phyloP scores from a whole-genome alignment of 106 monocot species.

The Vanilla planifolia region DNA sequence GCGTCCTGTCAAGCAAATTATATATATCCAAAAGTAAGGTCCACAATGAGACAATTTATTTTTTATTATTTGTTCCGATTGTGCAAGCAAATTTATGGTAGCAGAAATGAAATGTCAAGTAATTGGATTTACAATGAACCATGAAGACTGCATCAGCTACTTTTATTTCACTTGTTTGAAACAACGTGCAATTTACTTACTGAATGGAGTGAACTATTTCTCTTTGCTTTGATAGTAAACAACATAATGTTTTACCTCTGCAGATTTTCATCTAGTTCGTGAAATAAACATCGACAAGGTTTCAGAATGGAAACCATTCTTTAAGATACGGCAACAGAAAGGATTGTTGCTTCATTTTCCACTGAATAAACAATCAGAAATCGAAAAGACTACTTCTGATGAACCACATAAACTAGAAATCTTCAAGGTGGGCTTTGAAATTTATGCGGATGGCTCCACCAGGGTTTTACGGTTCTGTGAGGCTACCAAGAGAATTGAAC shows the following conservation, averaged over 20 bases:
- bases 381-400: slow-evolving; percentile 30
- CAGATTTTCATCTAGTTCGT: slow-evolving; percentile 62
- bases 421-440: slow-evolving; percentile 67
- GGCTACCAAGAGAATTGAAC: slow-evolving; percentile 33
- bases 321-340: slow-evolving; percentile 50
- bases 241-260: slow-evolving; percentile 12
- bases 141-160: too few species aligned
- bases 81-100: too few species aligned
- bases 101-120: too few species aligned
- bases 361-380: slow-evolving; percentile 15
- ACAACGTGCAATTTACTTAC: too few species aligned
- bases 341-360: slow-evolving; percentile 35
- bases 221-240: not conserved
- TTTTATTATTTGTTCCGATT: too few species aligned
- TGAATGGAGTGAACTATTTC: too few species aligned
- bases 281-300: slow-evolving; percentile 88
- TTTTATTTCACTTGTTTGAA: too few species aligned
- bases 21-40: too few species aligned
- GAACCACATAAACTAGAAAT: slow-evolving; percentile 32
- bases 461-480: slow-evolving; percentile 81
- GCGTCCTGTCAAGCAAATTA: too few species aligned
- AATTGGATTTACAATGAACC: too few species aligned
- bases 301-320: slow-evolving; percentile 64
- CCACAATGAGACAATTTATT: too few species aligned
- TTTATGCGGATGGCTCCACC: slow-evolving; percentile 75